Base-by-base conservation (phyloP, 148 eudicot species). In the Euryodendron excelsum region DNA sequence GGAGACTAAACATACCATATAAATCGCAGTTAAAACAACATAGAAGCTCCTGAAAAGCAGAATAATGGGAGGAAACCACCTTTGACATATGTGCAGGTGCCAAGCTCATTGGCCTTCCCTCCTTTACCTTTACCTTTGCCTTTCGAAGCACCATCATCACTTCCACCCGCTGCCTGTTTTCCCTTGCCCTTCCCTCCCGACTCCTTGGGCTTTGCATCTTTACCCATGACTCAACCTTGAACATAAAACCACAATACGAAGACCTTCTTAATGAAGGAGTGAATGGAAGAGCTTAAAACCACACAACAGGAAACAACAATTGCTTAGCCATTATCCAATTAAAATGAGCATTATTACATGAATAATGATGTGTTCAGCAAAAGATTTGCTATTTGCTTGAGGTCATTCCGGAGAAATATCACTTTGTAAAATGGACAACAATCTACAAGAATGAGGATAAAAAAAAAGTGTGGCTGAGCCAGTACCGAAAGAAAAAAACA, bases 31-130 rank as follows among this genome's bases (percentile, higher is more conserved):
- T 23, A 78, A 39, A 71, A 55, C 13, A 30, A n/a, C 20, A 75
- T 31, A 36, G 11, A 39, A 47, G 65, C 69, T 68, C 41, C 34
- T 41, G 12, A 53, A 28, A 25, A 76, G 52, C 41, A 78, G 3
- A 48, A 65, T 23, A 48, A n/a, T 25, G 44, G 30, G 71, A 37
- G 27, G 73, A 69, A 73, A 71, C 69, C 36, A 94, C 99, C 99
- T 91, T 96, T 96, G 70, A 96, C 99, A 83, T 93, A 96, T 62
- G 93, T 86, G 90, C 99, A 96, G 78, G 99, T 96, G 72, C 99
- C 93, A 64, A 96, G 98, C 72, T 95, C 93, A 84, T 96, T 98
- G 62, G 79, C 84, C 82, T 5, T 9, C 45, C 91, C 91, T 15
- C 91, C 97, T n/a, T n/a, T n/a, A 65, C 76, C 90, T 86, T 91